phyloP scores from a whole-genome alignment of 1,139 yeast species.

The Meyerozyma guilliermondii region DNA sequence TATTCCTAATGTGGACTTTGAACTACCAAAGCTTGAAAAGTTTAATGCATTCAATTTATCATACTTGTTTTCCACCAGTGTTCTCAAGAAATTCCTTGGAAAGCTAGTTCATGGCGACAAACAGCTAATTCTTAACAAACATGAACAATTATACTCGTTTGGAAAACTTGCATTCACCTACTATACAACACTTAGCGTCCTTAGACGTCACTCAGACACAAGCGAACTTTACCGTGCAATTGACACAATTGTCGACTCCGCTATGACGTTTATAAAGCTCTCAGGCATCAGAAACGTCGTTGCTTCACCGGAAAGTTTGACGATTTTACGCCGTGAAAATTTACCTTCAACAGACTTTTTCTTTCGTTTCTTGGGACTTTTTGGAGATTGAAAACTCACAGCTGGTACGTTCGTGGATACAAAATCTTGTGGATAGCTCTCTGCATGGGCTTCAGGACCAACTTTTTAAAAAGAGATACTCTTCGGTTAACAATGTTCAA shows the following conservation, averaged over 20 bases:
- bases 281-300: neutral
- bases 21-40: neutral
- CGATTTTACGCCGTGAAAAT: neutral
- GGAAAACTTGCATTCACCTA: neutral
- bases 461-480: neutral
- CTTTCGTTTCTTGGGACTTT: conserved; percentile 1
- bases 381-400: conserved; percentile 1
- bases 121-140: neutral
- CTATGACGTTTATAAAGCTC: neutral
- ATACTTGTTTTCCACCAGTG: neutral
- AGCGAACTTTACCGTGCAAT: neutral
- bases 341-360: neutral
- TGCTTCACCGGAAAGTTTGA: neutral
- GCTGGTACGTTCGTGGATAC: neutral
- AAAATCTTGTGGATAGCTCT: neutral
- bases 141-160: neutral
- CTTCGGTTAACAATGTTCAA: neutral
- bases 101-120: neutral
- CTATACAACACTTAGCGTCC: neutral
- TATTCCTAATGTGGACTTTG: neutral
- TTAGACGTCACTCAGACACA: neutral
- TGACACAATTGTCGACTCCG: neutral
- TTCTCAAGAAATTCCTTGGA: neutral
- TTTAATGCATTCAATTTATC: neutral
- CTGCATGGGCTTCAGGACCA: neutral